These are phyloP conservation scores for Haplosporangium gracile DNA, from an alignment of 192 early-diverging fungal species.

Conservation along the genomic window DNA sequence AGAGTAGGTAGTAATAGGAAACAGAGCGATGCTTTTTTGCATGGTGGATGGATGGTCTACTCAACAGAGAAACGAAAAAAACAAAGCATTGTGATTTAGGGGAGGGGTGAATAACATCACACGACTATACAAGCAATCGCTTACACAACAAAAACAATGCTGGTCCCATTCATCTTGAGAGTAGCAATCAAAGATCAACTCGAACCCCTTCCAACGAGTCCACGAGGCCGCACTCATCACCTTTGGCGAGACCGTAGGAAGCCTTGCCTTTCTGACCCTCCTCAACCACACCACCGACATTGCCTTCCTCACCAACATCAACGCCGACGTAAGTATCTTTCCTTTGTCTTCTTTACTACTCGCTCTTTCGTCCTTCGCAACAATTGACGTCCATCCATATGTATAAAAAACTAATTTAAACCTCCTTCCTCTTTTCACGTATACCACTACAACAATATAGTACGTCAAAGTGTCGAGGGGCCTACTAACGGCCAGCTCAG, in stretches of 20 bases:
- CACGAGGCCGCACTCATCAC: conserved; percentile 65
- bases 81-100: not conserved
- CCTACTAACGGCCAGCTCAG: conserved; percentile 38
- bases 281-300: conserved; percentile 58
- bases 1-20: not conserved
- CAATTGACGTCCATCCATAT: not conserved
- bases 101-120: not conserved
- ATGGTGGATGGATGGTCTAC: not conserved
- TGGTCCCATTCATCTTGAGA: not conserved
- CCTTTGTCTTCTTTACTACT: not conserved
- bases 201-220: conserved; percentile 64
- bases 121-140: not conserved
- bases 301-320: conserved; percentile 60
- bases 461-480: conserved; percentile 47
- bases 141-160: not conserved
- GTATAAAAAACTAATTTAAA: not conserved
- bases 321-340: conserved; percentile 60
- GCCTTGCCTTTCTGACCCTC: conserved; percentile 59
- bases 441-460: not conserved
- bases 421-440: not conserved
- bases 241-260: conserved; percentile 67
- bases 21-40: not conserved
- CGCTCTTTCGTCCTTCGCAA: not conserved
- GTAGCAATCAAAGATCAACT: conserved; percentile 63
- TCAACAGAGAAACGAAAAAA: not conserved